Percentiles rank a stretch among this genome's conserved stretches.
Evolutionary conservation across 495 filamentous ascomycete genomes (phyloP).

Genomic region (Cercophora newfieldiana): DNA sequence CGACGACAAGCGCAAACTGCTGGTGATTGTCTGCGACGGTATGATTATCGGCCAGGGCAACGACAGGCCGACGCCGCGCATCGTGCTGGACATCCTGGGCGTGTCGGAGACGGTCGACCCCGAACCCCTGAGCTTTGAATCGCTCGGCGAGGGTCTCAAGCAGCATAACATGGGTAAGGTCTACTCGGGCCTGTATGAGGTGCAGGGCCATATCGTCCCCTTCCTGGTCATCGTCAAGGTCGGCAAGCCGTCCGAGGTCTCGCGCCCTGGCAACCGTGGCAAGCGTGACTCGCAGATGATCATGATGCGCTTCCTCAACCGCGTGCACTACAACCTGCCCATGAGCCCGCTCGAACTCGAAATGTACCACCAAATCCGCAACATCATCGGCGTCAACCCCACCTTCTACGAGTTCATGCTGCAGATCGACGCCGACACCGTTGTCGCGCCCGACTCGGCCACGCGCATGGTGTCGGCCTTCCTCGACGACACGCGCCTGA

Average conservation of each 20-base stretch:
- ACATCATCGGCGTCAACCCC: conserved; percentile 98
- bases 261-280: conserved; percentile 94
- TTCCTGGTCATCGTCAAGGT: conserved; percentile 97
- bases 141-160: conserved; percentile 90
- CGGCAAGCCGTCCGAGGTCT: conserved; percentile 95
- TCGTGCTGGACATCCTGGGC: conserved; percentile 95
- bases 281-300: conserved; percentile 99
- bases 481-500: conserved; percentile 85
- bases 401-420: conserved; percentile 98
- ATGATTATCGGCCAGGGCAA: conserved; percentile 99
- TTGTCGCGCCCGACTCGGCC: conserved; percentile 86
- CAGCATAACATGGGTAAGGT: conserved; percentile 99
- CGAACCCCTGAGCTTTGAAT: conserved; percentile 97
- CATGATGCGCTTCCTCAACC: conserved; percentile 97
- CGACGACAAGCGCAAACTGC: conserved; percentile 95
- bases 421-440: conserved; percentile 96
- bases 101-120: conserved; percentile 92
- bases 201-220: conserved; percentile 95
- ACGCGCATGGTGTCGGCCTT: conserved; percentile 92
- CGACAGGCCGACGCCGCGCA: conserved; percentile 90
- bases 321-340: conserved; percentile 91
- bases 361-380: conserved; percentile 98
- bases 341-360: conserved; percentile 98
- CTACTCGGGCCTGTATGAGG: conserved; percentile 96
- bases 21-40: conserved; percentile 93